phyloP scores from a whole-genome alignment of 1,284 basidiomycete species.

The Puccinia sorghi region DNA sequence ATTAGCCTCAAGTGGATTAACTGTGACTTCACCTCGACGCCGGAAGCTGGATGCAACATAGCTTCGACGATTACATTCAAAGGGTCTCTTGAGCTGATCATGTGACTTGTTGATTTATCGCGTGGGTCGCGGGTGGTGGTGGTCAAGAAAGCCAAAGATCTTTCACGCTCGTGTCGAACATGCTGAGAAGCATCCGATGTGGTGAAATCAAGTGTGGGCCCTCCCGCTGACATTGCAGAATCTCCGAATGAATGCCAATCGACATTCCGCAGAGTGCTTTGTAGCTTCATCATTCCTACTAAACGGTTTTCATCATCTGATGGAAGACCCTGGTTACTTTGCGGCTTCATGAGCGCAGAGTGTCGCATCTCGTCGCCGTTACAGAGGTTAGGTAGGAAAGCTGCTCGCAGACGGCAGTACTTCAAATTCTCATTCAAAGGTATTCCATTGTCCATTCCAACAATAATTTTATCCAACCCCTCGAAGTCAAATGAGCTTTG shows the following conservation, averaged over 20 bases:
- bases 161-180: conserved; percentile 44
- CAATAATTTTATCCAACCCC: conserved; percentile 45
- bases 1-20: conserved; percentile 37
- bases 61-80: conserved; percentile 42
- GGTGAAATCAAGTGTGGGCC: conserved; percentile 42
- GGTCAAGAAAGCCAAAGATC: conserved; percentile 21
- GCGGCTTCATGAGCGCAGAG: conserved; percentile 60
- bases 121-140: conserved; percentile 24
- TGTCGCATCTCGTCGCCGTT: conserved; percentile 56
- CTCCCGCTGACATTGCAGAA: conserved; percentile 10
- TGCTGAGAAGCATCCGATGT: conserved; percentile 40
- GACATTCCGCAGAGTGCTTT: conserved; percentile 74
- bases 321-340: conserved; percentile 58
- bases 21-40: conserved; percentile 47
- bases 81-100: conserved; percentile 34
- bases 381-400: conserved; percentile 79
- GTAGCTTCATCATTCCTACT: conserved; percentile 85
- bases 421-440: conserved; percentile 61
- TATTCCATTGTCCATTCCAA: conserved; percentile 42
- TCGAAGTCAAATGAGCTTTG: conserved; percentile 38
- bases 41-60: conserved; percentile 45
- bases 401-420: conserved; percentile 96
- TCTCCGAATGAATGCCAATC: conserved; percentile 27
- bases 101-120: conserved; percentile 23
- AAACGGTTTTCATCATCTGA: conserved; percentile 70